Base-by-base conservation (phyloP, 2,329 filamentous ascomycete genomes). In the Laburnicola sp. region DNA sequence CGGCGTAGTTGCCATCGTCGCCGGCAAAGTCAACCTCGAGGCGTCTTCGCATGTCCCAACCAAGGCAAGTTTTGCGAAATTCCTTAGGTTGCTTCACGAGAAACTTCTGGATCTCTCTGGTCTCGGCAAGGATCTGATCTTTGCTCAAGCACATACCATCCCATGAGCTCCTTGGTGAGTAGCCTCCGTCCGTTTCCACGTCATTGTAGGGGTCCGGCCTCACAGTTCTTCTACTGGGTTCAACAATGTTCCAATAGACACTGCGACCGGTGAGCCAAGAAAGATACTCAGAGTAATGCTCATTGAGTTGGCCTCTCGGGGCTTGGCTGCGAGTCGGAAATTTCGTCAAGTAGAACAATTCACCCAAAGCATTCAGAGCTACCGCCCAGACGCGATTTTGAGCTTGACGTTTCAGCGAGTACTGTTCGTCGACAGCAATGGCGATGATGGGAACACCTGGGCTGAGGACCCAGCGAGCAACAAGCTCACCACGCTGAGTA, bases 401-500 rank as follows among this genome's bases (percentile, higher is more conserved):
- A 3, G 82, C 76, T 66, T 86, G 86, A 27, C 92, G 86, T 60
- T 85, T 86, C 25, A 80, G 72, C 42, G 82, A 92, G 71, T 91
- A 94, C 45, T 84, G 84, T 26, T 96, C 91, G 64, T 99, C 94
- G 5, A 96, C 83, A 38, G 84, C 84, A 53, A 99, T 84, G 1
- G 85, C 83, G 47, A 97, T 82, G 54, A 99, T 94, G 0, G 94
- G 94, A 2, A 97, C 91, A 35, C 94, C 94, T 2, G 94, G 94
- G 65, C 91, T 91, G 9, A 97, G 78, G 7, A 90, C 86, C 93
- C 93, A 97, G 59, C 88, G 88, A 30, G 89, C 89, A 34, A 90
- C 96, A 58, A 94, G 63, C 46, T 95, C 88, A 3, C 91, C 91
- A 35, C 84, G 84, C 32, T 81, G 78, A 57, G 86, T 84, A 50